These are phyloP conservation scores for Pyrus communis DNA, from an alignment of 306 rosid species.

Conservation along the genomic window DNA sequence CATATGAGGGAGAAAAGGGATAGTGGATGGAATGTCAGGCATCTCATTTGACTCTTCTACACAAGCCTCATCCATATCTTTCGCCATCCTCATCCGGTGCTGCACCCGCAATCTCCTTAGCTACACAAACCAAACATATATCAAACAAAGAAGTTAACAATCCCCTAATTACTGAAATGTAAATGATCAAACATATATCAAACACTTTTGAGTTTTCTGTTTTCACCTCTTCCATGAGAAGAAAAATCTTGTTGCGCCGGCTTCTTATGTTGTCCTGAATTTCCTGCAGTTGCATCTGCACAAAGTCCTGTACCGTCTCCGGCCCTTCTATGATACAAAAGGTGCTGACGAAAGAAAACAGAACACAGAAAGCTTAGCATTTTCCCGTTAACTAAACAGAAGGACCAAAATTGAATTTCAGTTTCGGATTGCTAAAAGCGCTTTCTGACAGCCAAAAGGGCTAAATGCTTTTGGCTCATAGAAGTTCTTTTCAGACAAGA, in stretches of 20 bases:
- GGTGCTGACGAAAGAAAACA: constrained; percentile 30
- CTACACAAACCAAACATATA: constrained; percentile 26
- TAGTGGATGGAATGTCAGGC: constrained; percentile 90
- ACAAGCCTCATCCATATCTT: constrained; percentile 22
- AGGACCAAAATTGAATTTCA: neutral
- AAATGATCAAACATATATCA: neutral
- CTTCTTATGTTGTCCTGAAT: constrained; percentile 83
- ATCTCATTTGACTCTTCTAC: constrained; percentile 71
- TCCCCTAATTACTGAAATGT: neutral
- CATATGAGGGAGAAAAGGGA: constrained; percentile 80
- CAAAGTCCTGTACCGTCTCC: constrained; percentile 90
- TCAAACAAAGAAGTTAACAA: neutral
- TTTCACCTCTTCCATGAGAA: constrained; percentile 92
- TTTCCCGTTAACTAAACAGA: constrained; percentile 1
- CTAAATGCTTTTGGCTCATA: neutral
- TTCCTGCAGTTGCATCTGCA: constrained; percentile 83
- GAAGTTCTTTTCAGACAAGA: too few species aligned
- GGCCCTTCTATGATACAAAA: constrained; percentile 98
- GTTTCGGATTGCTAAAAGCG: neutral
- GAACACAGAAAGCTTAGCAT: neutral
- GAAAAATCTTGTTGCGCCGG: constrained; percentile 81
- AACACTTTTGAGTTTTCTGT: neutral
- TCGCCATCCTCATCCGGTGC: constrained; percentile 50
- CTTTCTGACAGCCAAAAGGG: neutral
- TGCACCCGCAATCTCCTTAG: constrained; percentile 91